Percentiles rank a stretch among this genome's conserved stretches.
Evolutionary conservation across 2,329 filamentous ascomycete genomes (phyloP).

Genomic region (Penicillium oxalicum): DNA sequence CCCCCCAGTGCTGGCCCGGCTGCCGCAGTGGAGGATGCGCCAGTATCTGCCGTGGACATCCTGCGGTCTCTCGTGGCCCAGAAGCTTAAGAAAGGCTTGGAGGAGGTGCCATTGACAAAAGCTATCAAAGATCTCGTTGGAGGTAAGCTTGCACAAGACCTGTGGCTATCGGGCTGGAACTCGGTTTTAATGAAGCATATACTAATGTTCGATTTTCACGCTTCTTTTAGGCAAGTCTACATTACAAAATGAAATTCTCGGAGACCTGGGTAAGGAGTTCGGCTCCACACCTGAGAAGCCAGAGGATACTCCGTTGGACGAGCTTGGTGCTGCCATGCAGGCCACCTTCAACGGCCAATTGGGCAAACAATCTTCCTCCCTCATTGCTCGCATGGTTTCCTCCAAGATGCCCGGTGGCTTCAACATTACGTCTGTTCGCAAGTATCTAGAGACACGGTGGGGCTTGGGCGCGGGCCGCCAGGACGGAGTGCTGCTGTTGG

Average conservation of each 20-base stretch:
- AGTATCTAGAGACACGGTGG: slow-evolving; percentile 93
- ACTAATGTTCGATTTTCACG: not conserved
- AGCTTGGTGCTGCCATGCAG: slow-evolving; percentile 92
- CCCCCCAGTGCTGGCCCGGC: slow-evolving; percentile 74
- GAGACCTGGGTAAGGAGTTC: slow-evolving; percentile 96
- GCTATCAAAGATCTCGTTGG: slow-evolving; percentile 98
- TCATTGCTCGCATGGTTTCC: slow-evolving; percentile 90
- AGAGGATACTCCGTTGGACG: slow-evolving; percentile 93
- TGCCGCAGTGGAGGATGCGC: slow-evolving; percentile 76
- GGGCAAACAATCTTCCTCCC: slow-evolving; percentile 89
- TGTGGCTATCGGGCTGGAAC: not conserved
- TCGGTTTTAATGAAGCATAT: not conserved
- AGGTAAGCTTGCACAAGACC: slow-evolving; percentile 56
- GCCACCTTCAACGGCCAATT: slow-evolving; percentile 98
- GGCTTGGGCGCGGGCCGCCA: slow-evolving; percentile 80
- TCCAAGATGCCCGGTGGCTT: slow-evolving; percentile 99
- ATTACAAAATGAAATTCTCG: slow-evolving; percentile 95
- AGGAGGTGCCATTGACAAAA: slow-evolving; percentile 87
- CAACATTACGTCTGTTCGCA: slow-evolving; percentile 93
- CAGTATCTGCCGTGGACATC: slow-evolving; percentile 83
- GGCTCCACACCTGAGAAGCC: slow-evolving; percentile 97
- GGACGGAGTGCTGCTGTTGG: slow-evolving; percentile 81
- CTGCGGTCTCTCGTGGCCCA: slow-evolving; percentile 85
- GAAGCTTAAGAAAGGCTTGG: slow-evolving; percentile 90
- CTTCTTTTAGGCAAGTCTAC: slow-evolving; percentile 82